phyloP scores from a whole-genome alignment of 2,329 filamentous ascomycete species.

The Madurella mycetomatis region DNA sequence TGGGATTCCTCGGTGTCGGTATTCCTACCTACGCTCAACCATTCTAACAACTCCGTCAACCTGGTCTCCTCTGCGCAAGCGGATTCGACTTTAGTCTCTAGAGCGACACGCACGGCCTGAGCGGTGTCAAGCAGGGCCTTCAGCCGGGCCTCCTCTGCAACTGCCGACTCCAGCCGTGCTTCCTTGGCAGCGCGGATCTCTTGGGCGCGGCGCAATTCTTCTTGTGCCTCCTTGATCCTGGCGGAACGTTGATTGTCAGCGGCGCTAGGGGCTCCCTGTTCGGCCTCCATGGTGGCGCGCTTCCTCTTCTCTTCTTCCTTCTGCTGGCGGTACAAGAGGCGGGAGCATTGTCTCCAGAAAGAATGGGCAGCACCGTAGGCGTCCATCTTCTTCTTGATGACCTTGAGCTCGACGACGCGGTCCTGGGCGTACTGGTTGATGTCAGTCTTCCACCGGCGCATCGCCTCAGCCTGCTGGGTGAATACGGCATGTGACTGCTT shows the following conservation, averaged over 20 bases:
- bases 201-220: neutral
- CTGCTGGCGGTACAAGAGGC: neutral
- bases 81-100: neutral
- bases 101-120: neutral
- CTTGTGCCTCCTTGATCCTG: neutral
- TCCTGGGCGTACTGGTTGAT: neutral
- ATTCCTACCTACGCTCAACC: neutral
- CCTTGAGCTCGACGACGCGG: neutral
- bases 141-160: slow-evolving; percentile 10
- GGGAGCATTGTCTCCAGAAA: neutral
- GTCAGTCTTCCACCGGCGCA: neutral
- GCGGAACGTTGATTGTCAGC: neutral
- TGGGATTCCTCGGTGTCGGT: neutral
- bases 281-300: neutral
- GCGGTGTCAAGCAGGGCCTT: neutral
- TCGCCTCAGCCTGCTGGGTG: neutral
- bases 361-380: too few relatives aligned
- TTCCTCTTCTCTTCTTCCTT: neutral
- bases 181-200: neutral
- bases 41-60: neutral
- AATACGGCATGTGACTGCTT: neutral
- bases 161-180: slow-evolving; percentile 1
- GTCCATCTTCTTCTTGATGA: neutral
- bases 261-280: neutral
- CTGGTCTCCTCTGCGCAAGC: slow-evolving; percentile 9